phyloP scores from a whole-genome alignment of 2,329 filamentous ascomycete genomes.

The Colletotrichum kahawae region DNA sequence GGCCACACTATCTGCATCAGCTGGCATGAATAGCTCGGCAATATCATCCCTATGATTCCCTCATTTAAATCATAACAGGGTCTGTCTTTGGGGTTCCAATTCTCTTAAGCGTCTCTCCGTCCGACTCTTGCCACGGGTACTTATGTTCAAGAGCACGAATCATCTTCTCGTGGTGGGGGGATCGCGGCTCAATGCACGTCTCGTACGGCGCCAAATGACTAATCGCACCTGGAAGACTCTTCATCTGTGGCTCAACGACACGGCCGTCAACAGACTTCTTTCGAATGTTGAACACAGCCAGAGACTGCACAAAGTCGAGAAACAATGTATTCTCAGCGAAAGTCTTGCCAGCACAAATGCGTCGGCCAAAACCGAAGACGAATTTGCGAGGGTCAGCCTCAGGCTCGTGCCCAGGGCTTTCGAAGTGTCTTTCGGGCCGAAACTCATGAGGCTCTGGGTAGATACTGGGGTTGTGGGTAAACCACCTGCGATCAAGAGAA shows the following conservation, averaged over 20 bases:
- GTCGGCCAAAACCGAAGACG: slow-evolving; percentile 24
- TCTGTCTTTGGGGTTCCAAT: not conserved
- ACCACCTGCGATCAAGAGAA: not conserved
- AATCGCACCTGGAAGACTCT: not conserved
- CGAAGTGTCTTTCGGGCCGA: slow-evolving; percentile 36
- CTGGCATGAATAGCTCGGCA: too few species aligned
- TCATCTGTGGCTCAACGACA: slow-evolving; percentile 29
- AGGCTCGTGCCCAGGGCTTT: not conserved
- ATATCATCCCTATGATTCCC: too few species aligned
- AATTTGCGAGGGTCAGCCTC: not conserved
- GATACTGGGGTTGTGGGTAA: slow-evolving; percentile 69
- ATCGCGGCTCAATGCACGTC: not conserved
- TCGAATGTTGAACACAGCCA: slow-evolving; percentile 51
- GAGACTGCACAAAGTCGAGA: slow-evolving; percentile 39
- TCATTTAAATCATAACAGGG: not conserved
- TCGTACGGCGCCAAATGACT: not conserved
- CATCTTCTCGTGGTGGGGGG: not conserved
- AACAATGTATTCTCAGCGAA: slow-evolving; percentile 22
- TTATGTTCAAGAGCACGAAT: not conserved
- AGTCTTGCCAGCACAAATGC: slow-evolving; percentile 22
- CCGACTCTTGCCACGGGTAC: not conserved
- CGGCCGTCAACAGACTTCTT: slow-evolving; percentile 37
- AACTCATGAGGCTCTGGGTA: slow-evolving; percentile 53
- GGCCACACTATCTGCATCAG: too few species aligned
- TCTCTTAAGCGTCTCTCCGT: accelerated